These are phyloP conservation scores for Claviceps fusiformis DNA, from an alignment of 2,329 filamentous ascomycete species.

Conservation along the genomic window DNA sequence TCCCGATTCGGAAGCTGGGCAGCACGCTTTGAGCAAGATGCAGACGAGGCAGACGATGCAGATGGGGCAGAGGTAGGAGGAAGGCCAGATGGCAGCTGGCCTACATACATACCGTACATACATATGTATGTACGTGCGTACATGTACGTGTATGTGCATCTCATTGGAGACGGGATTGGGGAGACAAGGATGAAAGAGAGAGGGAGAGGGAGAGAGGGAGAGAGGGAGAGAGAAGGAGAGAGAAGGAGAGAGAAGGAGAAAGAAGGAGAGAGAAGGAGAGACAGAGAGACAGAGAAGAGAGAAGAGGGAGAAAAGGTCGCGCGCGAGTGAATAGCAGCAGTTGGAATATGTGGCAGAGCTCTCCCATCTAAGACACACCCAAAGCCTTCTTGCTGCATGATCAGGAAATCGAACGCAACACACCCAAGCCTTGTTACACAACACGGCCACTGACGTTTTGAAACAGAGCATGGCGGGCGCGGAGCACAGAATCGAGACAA, in stretches of 20 bases:
- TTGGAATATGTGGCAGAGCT: no score
- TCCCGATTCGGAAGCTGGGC: not conserved
- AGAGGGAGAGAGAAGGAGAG: no score
- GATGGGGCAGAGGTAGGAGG: not conserved
- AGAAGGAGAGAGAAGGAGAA: no score
- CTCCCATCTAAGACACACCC: conserved; percentile 1
- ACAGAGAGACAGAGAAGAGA: not conserved
- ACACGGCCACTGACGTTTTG: not conserved
- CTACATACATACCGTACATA: not conserved
- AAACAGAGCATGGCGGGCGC: not conserved
- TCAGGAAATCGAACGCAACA: not conserved
- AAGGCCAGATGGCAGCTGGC: not conserved
- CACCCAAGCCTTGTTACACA: not conserved
- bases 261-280: no score
- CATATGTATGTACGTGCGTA: not conserved
- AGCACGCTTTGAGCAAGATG: not conserved
- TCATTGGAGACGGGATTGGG: no score
- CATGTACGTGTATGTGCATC: not conserved
- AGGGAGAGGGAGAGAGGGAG: no score
- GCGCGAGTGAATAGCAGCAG: not conserved
- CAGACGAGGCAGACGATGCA: not conserved
- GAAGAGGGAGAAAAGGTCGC: no score
- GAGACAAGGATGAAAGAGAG: no score
- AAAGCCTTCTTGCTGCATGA: not conserved
- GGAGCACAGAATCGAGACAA: not conserved